Conservation (phyloP, 2,329 filamentous ascomycete species). For the Neofusicoccum laricinum region DNA sequence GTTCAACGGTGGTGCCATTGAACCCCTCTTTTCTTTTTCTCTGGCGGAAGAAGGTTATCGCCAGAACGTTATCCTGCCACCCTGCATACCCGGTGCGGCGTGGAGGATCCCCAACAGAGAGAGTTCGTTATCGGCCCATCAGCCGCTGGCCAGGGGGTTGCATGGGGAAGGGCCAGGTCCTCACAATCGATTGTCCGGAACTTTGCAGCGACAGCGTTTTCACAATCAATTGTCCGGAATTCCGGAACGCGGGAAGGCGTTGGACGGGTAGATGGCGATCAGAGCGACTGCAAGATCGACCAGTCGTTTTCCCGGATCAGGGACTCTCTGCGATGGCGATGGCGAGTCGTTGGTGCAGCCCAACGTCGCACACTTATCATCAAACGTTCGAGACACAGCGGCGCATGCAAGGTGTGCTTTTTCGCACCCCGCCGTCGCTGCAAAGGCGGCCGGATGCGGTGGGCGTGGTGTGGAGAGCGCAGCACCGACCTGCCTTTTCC, state of each 20-base stretch:
- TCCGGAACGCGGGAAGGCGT: neutral
- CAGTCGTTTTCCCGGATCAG: neutral
- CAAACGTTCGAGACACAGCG: too few relatives aligned
- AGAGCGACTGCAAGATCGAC: neutral
- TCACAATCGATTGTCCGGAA: too few relatives aligned
- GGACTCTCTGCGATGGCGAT: neutral
- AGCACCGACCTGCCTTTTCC: slow-evolving; percentile 7
- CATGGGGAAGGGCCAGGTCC: neutral
- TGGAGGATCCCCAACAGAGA: neutral
- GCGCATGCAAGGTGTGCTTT: neutral
- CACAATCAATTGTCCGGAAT: neutral
- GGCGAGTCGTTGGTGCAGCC: neutral
- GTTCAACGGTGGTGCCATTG: neutral
- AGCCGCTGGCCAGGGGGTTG: neutral
- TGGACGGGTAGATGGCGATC: neutral
- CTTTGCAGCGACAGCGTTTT: neutral
- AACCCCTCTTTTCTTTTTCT: neutral
- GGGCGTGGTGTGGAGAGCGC: slow-evolving; percentile 1
- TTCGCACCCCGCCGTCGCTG: neutral
- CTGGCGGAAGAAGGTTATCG: neutral
- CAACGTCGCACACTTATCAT: neutral
- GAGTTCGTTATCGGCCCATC: neutral
- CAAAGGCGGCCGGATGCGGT: neutral
- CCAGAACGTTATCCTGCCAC: neutral
- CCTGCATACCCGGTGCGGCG: neutral